A percentile compares a stretch with the other conserved stretches of the same genome.
phyloP scores from a whole-genome alignment of 495 filamentous ascomycete species.

The Hapsidospora chrysogenum region DNA sequence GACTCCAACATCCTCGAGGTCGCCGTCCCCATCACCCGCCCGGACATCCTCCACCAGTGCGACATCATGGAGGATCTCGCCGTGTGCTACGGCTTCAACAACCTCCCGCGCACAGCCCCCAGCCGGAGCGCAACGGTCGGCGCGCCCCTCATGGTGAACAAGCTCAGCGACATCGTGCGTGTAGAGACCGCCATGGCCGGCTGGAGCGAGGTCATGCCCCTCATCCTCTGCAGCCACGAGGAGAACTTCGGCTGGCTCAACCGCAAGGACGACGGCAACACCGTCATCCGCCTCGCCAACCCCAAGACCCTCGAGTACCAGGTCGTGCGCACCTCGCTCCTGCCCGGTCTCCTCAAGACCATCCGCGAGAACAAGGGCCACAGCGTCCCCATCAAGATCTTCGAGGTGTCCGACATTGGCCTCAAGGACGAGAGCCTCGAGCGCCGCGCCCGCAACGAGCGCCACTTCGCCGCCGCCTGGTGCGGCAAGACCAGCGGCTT shows the following conservation, averaged over 20 bases:
- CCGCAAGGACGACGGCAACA: slow-evolving; percentile 72
- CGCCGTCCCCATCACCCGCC: slow-evolving; percentile 70
- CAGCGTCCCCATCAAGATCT: slow-evolving; percentile 77
- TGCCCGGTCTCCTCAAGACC: slow-evolving; percentile 89
- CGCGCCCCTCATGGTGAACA: slow-evolving; percentile 80
- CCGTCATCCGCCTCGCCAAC: slow-evolving; percentile 78
- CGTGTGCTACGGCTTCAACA: slow-evolving; percentile 93
- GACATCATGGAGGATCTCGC: slow-evolving; percentile 99
- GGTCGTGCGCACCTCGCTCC: slow-evolving; percentile 75
- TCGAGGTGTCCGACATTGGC: slow-evolving; percentile 81
- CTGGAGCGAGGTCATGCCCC: slow-evolving; percentile 90
- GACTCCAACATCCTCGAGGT: slow-evolving; percentile 57
- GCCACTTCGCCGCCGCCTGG: slow-evolving; percentile 88
- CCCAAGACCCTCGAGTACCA: slow-evolving; percentile 96
- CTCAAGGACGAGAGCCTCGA: slow-evolving; percentile 69
- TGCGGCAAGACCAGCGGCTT: slow-evolving; percentile 93
- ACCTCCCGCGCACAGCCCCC: slow-evolving; percentile 68
- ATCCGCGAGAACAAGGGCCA: slow-evolving; percentile 89
- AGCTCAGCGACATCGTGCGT: slow-evolving; percentile 81
- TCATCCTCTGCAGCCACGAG: slow-evolving; percentile 94
- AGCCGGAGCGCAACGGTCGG: slow-evolving; percentile 71
- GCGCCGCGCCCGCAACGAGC: slow-evolving; percentile 76
- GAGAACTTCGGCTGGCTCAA: slow-evolving; percentile 98
- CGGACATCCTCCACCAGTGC: slow-evolving; percentile 88
- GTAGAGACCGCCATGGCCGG: slow-evolving; percentile 85